These are phyloP conservation scores for Heliosperma pusillum DNA, from an alignment of 148 eudicot genomes.

Conservation along the genomic window DNA sequence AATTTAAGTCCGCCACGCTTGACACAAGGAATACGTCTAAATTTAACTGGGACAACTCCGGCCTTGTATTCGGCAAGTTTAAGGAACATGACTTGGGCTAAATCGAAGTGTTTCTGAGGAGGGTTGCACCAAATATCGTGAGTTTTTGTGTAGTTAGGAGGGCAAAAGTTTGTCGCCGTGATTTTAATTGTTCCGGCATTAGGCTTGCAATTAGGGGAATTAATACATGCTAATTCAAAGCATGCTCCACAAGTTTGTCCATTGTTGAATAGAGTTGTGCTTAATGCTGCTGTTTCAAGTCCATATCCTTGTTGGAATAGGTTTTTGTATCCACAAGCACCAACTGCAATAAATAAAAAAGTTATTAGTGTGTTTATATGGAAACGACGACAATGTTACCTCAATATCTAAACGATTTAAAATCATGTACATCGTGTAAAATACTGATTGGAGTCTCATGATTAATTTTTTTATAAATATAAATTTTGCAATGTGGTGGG, in stretches of 20 bases:
- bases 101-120: slow-evolving; percentile 34
- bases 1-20: slow-evolving; percentile 17
- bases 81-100: slow-evolving; percentile 21
- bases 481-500: too few relatives aligned
- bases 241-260: slow-evolving; percentile 35
- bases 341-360: slow-evolving; percentile 18
- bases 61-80: slow-evolving; percentile 21
- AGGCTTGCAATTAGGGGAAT: slow-evolving; percentile 28
- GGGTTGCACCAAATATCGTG: slow-evolving; percentile 35
- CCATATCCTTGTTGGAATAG: slow-evolving; percentile 36
- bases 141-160: slow-evolving; percentile 29
- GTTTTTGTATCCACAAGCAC: slow-evolving; percentile 39
- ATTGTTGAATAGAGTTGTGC: slow-evolving; percentile 32
- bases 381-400: too few relatives aligned
- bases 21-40: slow-evolving; percentile 18
- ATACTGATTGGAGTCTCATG: too few relatives aligned
- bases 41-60: slow-evolving; percentile 18
- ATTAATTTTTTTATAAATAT: too few relatives aligned
- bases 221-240: slow-evolving; percentile 26
- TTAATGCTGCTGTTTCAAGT: slow-evolving; percentile 35
- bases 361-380: too few relatives aligned
- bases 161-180: slow-evolving; percentile 36
- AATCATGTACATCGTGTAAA: too few relatives aligned
- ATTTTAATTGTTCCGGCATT: slow-evolving; percentile 9
- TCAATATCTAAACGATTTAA: background rate